phyloP scores from a whole-genome alignment of 2,329 filamentous ascomycete genomes.

The Botryotinia calthae region DNA sequence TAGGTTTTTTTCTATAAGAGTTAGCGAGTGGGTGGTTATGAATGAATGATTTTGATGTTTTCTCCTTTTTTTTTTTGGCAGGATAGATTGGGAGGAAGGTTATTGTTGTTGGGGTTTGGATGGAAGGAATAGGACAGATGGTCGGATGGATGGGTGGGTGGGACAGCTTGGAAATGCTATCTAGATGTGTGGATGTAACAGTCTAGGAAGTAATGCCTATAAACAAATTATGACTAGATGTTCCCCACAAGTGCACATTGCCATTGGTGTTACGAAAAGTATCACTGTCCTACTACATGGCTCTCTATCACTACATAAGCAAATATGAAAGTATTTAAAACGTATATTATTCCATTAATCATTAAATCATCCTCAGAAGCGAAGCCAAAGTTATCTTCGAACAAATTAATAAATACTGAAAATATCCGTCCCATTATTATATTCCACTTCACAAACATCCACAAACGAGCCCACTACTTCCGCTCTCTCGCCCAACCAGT shows the following conservation, averaged over 20 bases:
- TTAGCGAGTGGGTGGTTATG: not conserved
- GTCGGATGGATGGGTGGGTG: not conserved
- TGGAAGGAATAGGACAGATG: not conserved
- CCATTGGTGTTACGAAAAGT: not conserved
- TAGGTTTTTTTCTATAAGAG: not conserved
- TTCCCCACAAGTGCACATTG: not conserved
- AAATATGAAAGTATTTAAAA: not conserved
- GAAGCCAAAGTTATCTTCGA: not conserved
- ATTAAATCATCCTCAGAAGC: not conserved
- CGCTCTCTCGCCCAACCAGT: conserved; percentile 28
- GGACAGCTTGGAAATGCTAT: not conserved
- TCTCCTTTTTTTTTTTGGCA: not conserved
- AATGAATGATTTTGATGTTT: not conserved
- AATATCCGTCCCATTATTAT: conserved; percentile 31
- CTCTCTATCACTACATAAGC: not conserved
- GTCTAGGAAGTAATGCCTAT: not conserved
- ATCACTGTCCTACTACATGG: not conserved
- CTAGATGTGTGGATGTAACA: not conserved
- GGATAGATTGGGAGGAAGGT: not conserved
- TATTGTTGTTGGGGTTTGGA: not conserved
- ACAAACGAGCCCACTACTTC: conserved; percentile 45
- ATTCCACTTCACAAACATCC: conserved; percentile 41
- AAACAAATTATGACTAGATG: not conserved
- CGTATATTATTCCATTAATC: not conserved
- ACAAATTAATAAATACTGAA: conserved; percentile 29